Percentiles rank a stretch among this genome's conserved stretches.
Evolutionary conservation across 345 rosid genomes (phyloP).

Genomic region (Eucalyptus pauciflora): DNA sequence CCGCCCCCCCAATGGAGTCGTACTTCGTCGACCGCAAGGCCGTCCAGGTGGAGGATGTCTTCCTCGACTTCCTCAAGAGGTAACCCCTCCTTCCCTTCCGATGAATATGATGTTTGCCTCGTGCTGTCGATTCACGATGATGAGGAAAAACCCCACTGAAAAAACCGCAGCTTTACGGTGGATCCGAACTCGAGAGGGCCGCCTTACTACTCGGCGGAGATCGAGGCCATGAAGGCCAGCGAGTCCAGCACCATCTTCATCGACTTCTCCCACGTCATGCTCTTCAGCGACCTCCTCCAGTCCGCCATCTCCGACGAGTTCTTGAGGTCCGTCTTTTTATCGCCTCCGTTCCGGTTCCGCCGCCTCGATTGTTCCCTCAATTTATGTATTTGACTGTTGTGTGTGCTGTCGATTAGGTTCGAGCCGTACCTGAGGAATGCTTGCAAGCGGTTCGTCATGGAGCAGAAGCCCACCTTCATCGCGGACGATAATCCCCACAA

Average conservation of each 20-base stretch:
- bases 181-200: constrained; percentile 38
- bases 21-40: constrained; percentile 75
- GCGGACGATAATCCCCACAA: constrained; percentile 76
- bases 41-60: constrained; percentile 70
- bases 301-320: constrained; percentile 77
- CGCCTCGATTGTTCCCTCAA: background rate
- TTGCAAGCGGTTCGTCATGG: constrained; percentile 84
- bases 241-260: constrained; percentile 82
- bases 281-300: constrained; percentile 65
- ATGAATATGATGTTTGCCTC: background rate
- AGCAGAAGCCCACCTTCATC: constrained; percentile 51
- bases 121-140: background rate
- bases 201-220: constrained; percentile 54
- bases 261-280: constrained; percentile 90
- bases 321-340: constrained; percentile 28
- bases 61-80: constrained; percentile 90
- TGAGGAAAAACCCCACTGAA: background rate
- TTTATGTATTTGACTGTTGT: background rate
- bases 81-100: background rate
- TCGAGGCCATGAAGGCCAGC: constrained; percentile 51
- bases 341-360: background rate
- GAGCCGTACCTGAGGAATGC: constrained; percentile 84
- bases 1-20: background rate
- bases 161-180: constrained; percentile 34
- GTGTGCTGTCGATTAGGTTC: constrained; percentile 7